These are phyloP conservation scores for Mycena amicta DNA, from an alignment of 768 basidiomycete species.

Conservation along the genomic window DNA sequence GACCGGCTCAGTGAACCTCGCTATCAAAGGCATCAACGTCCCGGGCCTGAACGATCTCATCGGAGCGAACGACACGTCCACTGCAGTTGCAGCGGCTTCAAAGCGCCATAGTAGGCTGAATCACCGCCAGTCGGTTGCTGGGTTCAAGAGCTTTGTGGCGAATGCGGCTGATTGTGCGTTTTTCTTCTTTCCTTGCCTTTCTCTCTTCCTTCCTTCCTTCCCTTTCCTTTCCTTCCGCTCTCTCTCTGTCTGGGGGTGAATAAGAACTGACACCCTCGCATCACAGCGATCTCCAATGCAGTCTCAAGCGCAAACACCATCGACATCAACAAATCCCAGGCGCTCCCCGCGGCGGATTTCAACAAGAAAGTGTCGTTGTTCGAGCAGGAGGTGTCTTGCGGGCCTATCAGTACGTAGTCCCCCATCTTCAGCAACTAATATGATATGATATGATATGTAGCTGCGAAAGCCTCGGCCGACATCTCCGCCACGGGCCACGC, in stretches of 20 bases:
- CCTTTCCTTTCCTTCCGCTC: too few relatives aligned
- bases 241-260: too few relatives aligned
- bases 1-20: slow-evolving; percentile 13
- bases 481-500: slow-evolving; percentile 37
- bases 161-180: not conserved
- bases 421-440: too few relatives aligned
- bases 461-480: slow-evolving; percentile 29
- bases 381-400: not conserved
- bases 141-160: not conserved
- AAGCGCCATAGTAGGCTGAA: not conserved
- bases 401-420: too few relatives aligned
- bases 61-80: not conserved
- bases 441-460: too few relatives aligned
- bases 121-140: not conserved
- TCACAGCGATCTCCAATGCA: not conserved
- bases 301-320: not conserved
- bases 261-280: too few relatives aligned
- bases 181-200: too few relatives aligned
- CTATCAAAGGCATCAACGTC: slow-evolving; percentile 9
- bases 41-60: slow-evolving; percentile 2
- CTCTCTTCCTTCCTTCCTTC: too few relatives aligned
- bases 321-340: not conserved
- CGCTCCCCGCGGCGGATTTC: not conserved
- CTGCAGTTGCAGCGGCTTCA: not conserved
- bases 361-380: not conserved